Base-by-base conservation (phyloP, 2,329 filamentous ascomycete genomes). In the Leptosphaerulina australis region DNA sequence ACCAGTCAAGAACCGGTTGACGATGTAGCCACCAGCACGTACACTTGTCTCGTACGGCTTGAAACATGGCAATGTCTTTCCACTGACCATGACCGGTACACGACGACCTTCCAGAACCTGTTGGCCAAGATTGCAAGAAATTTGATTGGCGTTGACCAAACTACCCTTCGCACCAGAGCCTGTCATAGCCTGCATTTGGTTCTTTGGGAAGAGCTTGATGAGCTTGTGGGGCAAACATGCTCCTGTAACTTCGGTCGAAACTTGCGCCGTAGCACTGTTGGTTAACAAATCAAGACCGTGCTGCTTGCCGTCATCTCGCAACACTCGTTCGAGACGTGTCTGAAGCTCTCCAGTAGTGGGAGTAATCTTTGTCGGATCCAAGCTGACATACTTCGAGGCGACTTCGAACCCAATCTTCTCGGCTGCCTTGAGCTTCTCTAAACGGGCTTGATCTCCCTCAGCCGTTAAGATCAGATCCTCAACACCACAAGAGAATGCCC, bases 121-220 rank as follows among this genome's bases (percentile, higher is more conserved):
- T 70, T 99, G 94, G 41, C 94, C 94, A 30, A 99, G 82, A 69
- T 99, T 97, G 74, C 93, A 97, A 20, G 93, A 97, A 72, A 99
- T 99, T 53, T 97, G 84, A 66, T 96, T 97, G 40, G 94, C 94
- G 70, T 99, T 99, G 74, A 99, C 94, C 64, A 84, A 80, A 45
- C 85, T 88, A 70, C 94, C 94, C 77, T 99, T 99, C 41, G 94
- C 94, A 72, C 94, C 94, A 48, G 94, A 97, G 11, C 88, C 88
- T 17, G 94, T 99, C 94, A 99, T 99, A 59, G 90, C 86, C 79
- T 99, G 94, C 93, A 99, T 99, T 75, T 97, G 93, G 68, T 99
- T 99, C 68, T 88, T 88, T 1, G 94, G 94, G 74, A 99, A 99
- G 6, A 88, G 84, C 75, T 97, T 99, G 65, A 90, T 86, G 21